Evolutionary conservation across 306 rosid species (phyloP).

Genomic region (Canavalia ensiformis): DNA sequence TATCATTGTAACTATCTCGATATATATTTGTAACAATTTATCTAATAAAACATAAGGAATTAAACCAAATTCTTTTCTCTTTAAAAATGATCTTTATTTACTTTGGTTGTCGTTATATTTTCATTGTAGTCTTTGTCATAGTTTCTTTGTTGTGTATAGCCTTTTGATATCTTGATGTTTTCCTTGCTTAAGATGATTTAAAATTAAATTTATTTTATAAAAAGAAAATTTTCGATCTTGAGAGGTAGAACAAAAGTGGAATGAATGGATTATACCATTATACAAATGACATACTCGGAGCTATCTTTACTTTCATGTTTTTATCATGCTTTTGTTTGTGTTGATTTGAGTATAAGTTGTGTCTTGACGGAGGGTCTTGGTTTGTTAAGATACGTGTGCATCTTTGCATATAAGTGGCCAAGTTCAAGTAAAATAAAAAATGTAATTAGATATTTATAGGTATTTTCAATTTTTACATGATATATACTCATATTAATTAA

Average conservation of each 20-base stretch:
- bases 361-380: constrained; percentile 38
- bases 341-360: constrained; percentile 1
- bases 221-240: background rate
- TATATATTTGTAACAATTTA: no score
- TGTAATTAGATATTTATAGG: constrained; percentile 65
- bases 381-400: constrained; percentile 78
- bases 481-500: background rate
- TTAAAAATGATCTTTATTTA: background rate
- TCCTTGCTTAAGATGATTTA: constrained; percentile 2
- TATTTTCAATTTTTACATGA: constrained; percentile 21
- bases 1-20: no score
- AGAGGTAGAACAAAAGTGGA: constrained; percentile 5
- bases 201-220: constrained; percentile 4
- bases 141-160: background rate
- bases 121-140: background rate
- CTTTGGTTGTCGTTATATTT: background rate
- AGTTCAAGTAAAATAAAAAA: constrained; percentile 91
- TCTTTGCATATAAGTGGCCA: constrained; percentile 96
- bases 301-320: constrained; percentile 11
- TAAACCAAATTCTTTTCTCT: no score
- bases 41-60: no score
- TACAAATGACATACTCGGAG: background rate
- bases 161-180: constrained; percentile 16
- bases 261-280: constrained; percentile 6
- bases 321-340: background rate